phyloP scores from a whole-genome alignment of 129 eudicot genomes.

The Centaurea solstitialis region DNA sequence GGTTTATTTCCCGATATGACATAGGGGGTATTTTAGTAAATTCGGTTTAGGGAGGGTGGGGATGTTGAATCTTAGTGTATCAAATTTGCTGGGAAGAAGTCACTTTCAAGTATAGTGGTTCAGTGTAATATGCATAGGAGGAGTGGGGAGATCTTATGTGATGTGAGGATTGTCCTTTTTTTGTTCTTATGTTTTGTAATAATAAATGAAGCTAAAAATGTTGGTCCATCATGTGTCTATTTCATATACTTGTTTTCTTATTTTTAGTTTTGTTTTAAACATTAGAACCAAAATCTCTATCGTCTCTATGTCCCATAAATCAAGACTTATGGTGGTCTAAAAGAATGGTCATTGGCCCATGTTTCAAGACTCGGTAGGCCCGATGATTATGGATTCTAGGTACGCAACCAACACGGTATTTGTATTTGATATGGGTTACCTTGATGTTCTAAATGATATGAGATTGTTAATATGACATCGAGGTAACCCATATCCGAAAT shows the following conservation, averaged over 20 bases:
- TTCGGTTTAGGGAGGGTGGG: slow-evolving; percentile 12
- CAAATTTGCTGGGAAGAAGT: slow-evolving; percentile 37
- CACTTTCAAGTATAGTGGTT: slow-evolving; percentile 25
- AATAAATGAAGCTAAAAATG: slow-evolving; percentile 37
- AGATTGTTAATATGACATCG: no score
- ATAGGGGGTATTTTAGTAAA: slow-evolving; percentile 36
- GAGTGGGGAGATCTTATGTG: slow-evolving; percentile 22
- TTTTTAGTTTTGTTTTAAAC: not conserved
- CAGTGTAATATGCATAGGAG: slow-evolving; percentile 4
- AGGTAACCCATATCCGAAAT: no score
- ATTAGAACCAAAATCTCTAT: not conserved
- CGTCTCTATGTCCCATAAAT: no score
- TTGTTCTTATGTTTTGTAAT: slow-evolving; percentile 28
- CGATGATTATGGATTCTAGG: not conserved
- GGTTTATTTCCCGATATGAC: slow-evolving; percentile 16
- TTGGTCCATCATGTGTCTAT: slow-evolving; percentile 33
- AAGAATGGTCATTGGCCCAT: not conserved
- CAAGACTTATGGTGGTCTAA: no score
- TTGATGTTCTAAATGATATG: no score
- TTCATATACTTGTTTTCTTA: slow-evolving; percentile 6
- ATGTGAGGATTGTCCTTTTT: slow-evolving; percentile 25
- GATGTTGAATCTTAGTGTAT: slow-evolving; percentile 42
- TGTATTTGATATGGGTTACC: no score
- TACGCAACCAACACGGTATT: no score
- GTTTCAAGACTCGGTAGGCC: not conserved